Conservation (phyloP, 441 rosid species). For the Bocquillonia castaneifolia region DNA sequence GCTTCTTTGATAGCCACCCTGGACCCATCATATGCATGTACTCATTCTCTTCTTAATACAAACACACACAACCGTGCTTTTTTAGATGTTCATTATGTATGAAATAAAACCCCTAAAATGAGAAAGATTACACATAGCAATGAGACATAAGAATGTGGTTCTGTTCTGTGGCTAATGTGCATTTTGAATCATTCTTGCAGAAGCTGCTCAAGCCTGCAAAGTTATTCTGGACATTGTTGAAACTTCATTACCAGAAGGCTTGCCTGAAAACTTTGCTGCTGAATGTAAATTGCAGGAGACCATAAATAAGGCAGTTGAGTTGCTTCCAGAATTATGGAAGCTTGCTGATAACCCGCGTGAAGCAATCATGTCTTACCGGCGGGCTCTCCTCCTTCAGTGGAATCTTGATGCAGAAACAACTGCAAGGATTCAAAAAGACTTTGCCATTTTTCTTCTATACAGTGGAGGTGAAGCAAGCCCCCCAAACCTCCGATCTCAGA, state of each 20-base stretch:
- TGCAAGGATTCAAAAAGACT: slow-evolving; percentile 69
- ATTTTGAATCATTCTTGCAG: slow-evolving; percentile 44
- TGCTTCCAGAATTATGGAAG: slow-evolving; percentile 89
- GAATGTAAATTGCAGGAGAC: slow-evolving; percentile 75
- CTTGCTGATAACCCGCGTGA: slow-evolving; percentile 59
- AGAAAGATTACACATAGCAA: neutral
- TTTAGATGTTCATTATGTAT: neutral
- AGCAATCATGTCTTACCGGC: slow-evolving; percentile 60
- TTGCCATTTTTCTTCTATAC: slow-evolving; percentile 72
- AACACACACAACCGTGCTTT: neutral
- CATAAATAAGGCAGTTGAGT: slow-evolving; percentile 62
- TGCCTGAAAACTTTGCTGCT: slow-evolving; percentile 58
- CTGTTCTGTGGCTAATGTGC: slow-evolving; percentile 18
- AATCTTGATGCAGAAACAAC: slow-evolving; percentile 58
- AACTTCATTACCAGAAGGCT: slow-evolving; percentile 71
- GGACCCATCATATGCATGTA: neutral
- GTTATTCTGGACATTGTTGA: slow-evolving; percentile 75
- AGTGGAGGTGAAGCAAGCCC: slow-evolving; percentile 76
- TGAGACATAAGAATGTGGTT: neutral
- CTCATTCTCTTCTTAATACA: neutral
- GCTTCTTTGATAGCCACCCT: neutral
- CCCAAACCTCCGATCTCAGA: slow-evolving; percentile 68
- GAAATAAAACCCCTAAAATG: neutral
- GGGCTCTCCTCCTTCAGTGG: slow-evolving; percentile 74
- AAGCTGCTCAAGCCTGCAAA: slow-evolving; percentile 84